Conservation (phyloP, 306 rosid genomes). For the Crataegus laevigata region DNA sequence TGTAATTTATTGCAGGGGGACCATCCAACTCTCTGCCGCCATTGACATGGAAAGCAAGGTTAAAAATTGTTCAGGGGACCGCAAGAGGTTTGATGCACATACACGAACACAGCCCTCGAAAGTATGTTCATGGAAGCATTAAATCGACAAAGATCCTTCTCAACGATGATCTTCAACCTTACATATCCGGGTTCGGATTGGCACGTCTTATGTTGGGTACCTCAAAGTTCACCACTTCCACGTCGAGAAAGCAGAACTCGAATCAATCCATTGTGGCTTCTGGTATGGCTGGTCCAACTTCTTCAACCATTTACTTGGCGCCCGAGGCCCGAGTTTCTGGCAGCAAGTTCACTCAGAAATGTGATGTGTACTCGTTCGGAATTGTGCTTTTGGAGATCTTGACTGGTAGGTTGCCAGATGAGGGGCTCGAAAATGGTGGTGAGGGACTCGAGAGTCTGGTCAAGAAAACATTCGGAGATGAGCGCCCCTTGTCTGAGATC, state of each 20-base stretch:
- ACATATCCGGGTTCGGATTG: conserved; percentile 66
- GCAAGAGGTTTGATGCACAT: conserved; percentile 70
- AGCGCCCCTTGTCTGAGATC: conserved; percentile 53
- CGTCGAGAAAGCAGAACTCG: conserved; percentile 33
- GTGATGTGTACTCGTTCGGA: conserved; percentile 68
- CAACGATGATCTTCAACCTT: conserved; percentile 58
- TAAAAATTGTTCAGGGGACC: conserved; percentile 67
- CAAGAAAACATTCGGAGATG: conserved; percentile 51
- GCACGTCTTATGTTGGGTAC: conserved; percentile 34
- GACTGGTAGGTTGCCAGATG: conserved; percentile 49
- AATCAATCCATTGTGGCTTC: conserved; percentile 29
- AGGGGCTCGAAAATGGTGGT: conserved; percentile 42
- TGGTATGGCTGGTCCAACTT: conserved; percentile 30
- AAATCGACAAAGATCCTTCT: conserved; percentile 71
- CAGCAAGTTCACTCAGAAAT: conserved; percentile 65
- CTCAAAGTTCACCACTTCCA: conserved; percentile 26
- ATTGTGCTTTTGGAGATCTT: conserved; percentile 55
- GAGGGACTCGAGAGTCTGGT: conserved; percentile 49
- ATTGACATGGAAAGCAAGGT: conserved; percentile 58
- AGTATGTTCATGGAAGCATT: conserved; percentile 63
- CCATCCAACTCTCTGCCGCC: conserved; percentile 38
- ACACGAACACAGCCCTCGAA: conserved; percentile 62
- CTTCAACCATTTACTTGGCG: conserved; percentile 45
- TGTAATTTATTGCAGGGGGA: conserved; percentile 39
- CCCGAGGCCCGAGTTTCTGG: conserved; percentile 52